These are phyloP conservation scores for Thyridium curvatum DNA, from an alignment of 2,329 filamentous ascomycete species.

Conservation along the genomic window DNA sequence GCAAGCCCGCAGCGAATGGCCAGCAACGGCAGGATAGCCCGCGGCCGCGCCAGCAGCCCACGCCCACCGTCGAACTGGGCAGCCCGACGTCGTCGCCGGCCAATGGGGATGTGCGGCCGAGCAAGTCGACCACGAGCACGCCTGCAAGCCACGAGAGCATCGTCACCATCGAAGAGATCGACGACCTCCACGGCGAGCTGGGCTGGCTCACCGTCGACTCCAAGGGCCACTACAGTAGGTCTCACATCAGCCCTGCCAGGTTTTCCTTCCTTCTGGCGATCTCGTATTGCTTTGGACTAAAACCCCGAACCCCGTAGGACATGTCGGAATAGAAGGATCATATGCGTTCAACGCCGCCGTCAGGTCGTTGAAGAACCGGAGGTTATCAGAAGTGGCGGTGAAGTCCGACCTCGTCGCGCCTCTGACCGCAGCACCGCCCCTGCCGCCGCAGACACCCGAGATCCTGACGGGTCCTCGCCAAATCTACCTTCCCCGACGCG, in stretches of 20 bases:
- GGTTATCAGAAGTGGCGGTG: conserved; percentile 2
- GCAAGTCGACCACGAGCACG: too few relatives aligned
- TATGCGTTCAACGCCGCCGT: conserved; percentile 17
- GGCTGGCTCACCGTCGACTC: conserved; percentile 16
- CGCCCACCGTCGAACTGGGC: too few relatives aligned
- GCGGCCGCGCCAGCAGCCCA: too few relatives aligned
- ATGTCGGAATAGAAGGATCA: conserved; percentile 15
- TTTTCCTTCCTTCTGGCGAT: not conserved
- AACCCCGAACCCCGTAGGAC: too few relatives aligned
- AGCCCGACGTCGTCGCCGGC: too few relatives aligned
- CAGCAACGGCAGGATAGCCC: not conserved
- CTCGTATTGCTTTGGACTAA: not conserved
- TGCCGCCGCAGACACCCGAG: conserved; percentile 10
- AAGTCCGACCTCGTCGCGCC: conserved; percentile 10
- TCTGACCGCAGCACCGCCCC: conserved; percentile 9
- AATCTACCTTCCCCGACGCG: conserved; percentile 17
- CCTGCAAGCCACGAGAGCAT: not conserved
- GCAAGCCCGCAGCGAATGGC: not conserved
- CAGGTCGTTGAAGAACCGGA: conserved; percentile 11
- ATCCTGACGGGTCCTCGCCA: conserved; percentile 6
- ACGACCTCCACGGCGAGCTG: conserved; percentile 13
- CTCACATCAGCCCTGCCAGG: not conserved
- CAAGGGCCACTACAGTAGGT: conserved; percentile 10
- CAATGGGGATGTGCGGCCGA: too few relatives aligned
- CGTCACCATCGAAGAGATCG: conserved; percentile 12